Base-by-base conservation (phyloP, 2,329 filamentous ascomycete genomes). In the Phoma sp. region DNA sequence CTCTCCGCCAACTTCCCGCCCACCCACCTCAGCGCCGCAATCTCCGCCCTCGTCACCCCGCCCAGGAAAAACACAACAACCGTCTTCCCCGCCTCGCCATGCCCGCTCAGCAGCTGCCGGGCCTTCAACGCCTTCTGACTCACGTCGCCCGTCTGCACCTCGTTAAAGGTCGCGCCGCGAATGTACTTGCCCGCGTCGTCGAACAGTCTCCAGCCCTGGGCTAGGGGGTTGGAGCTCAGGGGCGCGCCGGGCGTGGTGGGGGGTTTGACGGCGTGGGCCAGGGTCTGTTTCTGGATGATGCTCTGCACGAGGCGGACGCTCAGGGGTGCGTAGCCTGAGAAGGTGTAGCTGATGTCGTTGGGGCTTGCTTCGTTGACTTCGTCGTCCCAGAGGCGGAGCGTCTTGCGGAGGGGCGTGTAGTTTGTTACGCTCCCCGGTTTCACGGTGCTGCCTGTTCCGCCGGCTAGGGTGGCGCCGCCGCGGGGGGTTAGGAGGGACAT, bases 51-150 rank as follows among this genome's bases (percentile, higher is more conserved):
- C 0, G 92, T 97, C 51, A 99, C 90, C 2, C 95, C 96, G n/a
- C 95, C 95, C 17, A 99, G 80, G 76, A 98, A 98, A 65, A 98
- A 96, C n/a, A 99, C 88, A 70, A 97, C 91, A 0, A 96, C 89
- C 0, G 90, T 94, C 80, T 96, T 96, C 19, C 85, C 84, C 22
- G 49, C 65, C 51, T 74, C 73, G 6, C 62, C 64, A 17, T 71
- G 65, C 0, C 92, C 91, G 41, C 91, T 91, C 35, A 99, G 80
- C 24, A 96, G 84, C 57, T 91, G 88, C 52, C 92, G 84, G 15
- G 94, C 94, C 68, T 94, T 93, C 29, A 94, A 87, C 1, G 93
- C 92, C 74, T 95, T 96, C 70, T 97, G 93, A 2, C 27, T 44
- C 10, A 41, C 46, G 69, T 96, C 91, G 2, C 93, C 93, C 68